phyloP scores from a whole-genome alignment of 768 basidiomycete species.

The Rhizopogon vinicolor region DNA sequence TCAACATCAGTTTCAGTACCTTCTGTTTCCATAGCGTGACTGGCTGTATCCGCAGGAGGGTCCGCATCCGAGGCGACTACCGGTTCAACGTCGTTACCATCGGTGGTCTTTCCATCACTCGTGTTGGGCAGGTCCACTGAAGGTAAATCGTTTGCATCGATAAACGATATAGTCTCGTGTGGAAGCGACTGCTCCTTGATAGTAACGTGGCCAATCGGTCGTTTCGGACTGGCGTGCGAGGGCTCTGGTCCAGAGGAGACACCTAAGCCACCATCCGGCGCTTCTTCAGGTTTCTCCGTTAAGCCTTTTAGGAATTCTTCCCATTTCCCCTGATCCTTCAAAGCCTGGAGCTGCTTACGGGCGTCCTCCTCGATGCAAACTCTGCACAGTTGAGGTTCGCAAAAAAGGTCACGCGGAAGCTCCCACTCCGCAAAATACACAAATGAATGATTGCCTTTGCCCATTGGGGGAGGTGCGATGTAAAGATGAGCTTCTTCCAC shows the following conservation, averaged over 20 bases:
- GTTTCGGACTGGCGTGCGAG: neutral
- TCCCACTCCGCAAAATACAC: conserved; percentile 50
- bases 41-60: neutral
- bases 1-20: neutral
- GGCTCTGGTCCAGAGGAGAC: neutral
- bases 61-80: neutral
- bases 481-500: conserved; percentile 45
- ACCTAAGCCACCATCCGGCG: too few species aligned
- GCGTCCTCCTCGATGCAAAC: conserved; percentile 33
- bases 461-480: conserved; percentile 35
- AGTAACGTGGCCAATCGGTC: neutral
- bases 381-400: conserved; percentile 30
- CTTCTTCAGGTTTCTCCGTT: neutral
- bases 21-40: too few species aligned
- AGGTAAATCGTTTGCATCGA: too few species aligned
- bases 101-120: neutral
- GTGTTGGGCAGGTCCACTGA: too few species aligned
- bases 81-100: neutral
- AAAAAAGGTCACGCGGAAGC: conserved; percentile 40
- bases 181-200: neutral
- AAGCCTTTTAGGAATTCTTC: conserved; percentile 1
- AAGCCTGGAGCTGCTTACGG: conserved; percentile 11
- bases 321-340: conserved; percentile 20
- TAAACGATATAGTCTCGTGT: too few species aligned
- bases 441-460: conserved; percentile 48